Conservation (phyloP, 768 basidiomycete genomes). For the Pleurotus giganteus region DNA sequence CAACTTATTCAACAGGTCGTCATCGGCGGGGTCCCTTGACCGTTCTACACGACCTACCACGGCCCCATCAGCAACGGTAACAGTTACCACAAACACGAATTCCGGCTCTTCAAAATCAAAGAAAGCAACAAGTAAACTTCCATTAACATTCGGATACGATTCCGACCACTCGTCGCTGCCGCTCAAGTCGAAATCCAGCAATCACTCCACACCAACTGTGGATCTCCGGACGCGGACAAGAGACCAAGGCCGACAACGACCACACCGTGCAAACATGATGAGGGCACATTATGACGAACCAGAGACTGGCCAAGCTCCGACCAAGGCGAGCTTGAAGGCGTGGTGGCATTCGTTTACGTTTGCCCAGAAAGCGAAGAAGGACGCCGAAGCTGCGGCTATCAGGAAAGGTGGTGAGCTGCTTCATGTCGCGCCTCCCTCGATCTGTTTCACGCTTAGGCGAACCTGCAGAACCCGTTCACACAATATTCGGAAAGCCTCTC, state of each 20-base stretch:
- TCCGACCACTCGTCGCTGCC: neutral
- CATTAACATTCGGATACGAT: neutral
- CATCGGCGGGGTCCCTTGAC: neutral
- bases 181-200: neutral
- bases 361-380: conserved; percentile 60
- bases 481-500: conserved; percentile 85
- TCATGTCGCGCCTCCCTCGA: conserved; percentile 5
- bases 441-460: conserved; percentile 2
- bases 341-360: conserved; percentile 83
- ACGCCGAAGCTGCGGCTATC: conserved; percentile 31
- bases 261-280: neutral
- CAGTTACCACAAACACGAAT: neutral
- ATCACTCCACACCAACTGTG: conserved; percentile 4
- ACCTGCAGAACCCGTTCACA: conserved; percentile 31
- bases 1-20: conserved; percentile 1
- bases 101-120: neutral
- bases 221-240: neutral
- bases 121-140: neutral
- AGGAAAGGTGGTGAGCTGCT: conserved; percentile 36
- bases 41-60: neutral
- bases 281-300: conserved; percentile 6
- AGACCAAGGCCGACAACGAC: neutral
- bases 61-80: neutral
- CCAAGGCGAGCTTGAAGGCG: conserved; percentile 64
- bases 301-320: conserved; percentile 29